Conservation (phyloP, 129 eudicot species). For the Deinandra increscens region DNA sequence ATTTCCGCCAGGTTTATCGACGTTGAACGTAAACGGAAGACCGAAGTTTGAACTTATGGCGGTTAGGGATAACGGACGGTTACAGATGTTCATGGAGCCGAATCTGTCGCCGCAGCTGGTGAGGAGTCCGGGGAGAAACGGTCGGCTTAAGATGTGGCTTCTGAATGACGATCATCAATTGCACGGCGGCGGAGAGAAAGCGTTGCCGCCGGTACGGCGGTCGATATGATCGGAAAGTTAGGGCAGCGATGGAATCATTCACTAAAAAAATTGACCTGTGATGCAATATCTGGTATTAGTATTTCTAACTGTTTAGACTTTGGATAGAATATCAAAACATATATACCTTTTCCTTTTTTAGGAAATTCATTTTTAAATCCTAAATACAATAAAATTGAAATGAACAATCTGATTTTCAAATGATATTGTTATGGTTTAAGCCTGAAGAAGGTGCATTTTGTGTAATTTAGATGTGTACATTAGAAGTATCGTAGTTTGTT, state of each 20-base stretch:
- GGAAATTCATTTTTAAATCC: not conserved
- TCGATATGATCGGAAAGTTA: constrained; percentile 15
- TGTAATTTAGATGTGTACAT: too few relatives aligned
- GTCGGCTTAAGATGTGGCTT: constrained; percentile 28
- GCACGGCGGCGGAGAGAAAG: constrained; percentile 9
- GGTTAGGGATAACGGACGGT: constrained; percentile 32
- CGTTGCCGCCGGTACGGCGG: constrained; percentile 1
- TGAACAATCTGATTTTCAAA: not conserved
- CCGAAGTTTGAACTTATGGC: constrained; percentile 26
- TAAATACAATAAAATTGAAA: not conserved
- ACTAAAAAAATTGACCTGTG: not conserved
- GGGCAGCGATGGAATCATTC: not conserved
- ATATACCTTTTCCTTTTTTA: not conserved
- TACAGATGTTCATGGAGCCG: constrained; percentile 28
- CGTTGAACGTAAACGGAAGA: constrained; percentile 26
- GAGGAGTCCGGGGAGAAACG: constrained; percentile 23
- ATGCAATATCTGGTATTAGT: constrained; percentile 6
- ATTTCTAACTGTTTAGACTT: not conserved
- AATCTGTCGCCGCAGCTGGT: constrained; percentile 22
- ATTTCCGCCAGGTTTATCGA: constrained; percentile 28
- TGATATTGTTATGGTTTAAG: too few relatives aligned
- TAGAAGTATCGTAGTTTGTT: too few relatives aligned
- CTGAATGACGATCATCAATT: constrained; percentile 12
- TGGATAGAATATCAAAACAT: not conserved
- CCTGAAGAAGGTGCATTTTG: too few relatives aligned